phyloP scores from a whole-genome alignment of 495 filamentous ascomycete species.

The Daldinia loculata region DNA sequence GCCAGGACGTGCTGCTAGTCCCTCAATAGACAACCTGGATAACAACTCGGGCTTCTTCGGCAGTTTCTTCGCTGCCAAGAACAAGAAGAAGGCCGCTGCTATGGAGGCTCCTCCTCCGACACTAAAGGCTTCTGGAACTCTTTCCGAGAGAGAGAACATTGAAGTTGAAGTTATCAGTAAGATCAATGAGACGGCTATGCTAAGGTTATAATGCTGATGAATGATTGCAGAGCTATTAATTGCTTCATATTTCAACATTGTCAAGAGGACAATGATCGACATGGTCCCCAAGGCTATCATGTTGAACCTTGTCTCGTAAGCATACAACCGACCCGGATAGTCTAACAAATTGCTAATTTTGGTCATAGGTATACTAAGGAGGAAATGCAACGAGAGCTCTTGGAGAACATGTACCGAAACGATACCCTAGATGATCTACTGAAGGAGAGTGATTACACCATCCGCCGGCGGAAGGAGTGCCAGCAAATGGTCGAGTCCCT shows the following conservation, averaged over 20 bases:
- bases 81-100: slow-evolving; percentile 99
- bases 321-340: slow-evolving; percentile 29
- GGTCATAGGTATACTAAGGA: slow-evolving; percentile 84
- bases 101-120: slow-evolving; percentile 96
- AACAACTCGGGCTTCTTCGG: slow-evolving; percentile 86
- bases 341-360: slow-evolving; percentile 30
- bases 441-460: slow-evolving; percentile 97
- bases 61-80: slow-evolving; percentile 96
- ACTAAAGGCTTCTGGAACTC: slow-evolving; percentile 89
- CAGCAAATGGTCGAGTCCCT: slow-evolving; percentile 98
- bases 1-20: slow-evolving; percentile 75
- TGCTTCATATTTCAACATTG: slow-evolving; percentile 96
- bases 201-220: slow-evolving; percentile 33
- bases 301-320: slow-evolving; percentile 93
- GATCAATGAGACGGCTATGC: slow-evolving; percentile 49
- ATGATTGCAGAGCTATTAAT: slow-evolving; percentile 81
- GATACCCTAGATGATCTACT: slow-evolving; percentile 91
- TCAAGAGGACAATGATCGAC: slow-evolving; percentile 97
- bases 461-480: slow-evolving; percentile 95
- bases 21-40: slow-evolving; percentile 65
- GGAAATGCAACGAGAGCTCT: slow-evolving; percentile 96
- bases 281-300: slow-evolving; percentile 99
- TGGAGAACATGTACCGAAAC: slow-evolving; percentile 97
- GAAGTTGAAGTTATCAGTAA: slow-evolving; percentile 99
- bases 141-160: slow-evolving; percentile 90